Base-by-base conservation (phyloP, 345 rosid genomes). In the Alliaria petiolata region DNA sequence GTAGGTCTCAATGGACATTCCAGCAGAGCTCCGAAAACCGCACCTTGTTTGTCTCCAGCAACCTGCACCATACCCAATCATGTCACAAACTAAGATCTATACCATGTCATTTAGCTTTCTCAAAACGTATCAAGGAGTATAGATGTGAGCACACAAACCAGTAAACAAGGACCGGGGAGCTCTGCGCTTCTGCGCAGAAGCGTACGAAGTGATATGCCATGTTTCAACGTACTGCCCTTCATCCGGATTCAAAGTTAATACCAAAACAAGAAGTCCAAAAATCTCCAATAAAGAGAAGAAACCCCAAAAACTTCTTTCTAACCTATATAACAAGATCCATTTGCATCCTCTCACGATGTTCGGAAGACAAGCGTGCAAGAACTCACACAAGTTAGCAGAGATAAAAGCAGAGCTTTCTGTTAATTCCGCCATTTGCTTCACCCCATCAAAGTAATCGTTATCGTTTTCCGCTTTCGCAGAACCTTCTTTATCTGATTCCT, bases 171-270 rank as follows among this genome's bases (percentile, higher is more conserved):
- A 62, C 99, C 99, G 69, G 90, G 74, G 67, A 84, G 79, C 69
- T 81, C 88, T 43, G 85, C 78, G 39, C 97, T 95, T 74, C 81
- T 95, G 31, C 95, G 91, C 33, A 95, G 67, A 45, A 95, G 96
- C 0, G 99, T 95, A 47, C 91, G 99, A 7, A 95, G 89, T 63
- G 97, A 91, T 71, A 89, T 95, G 26, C 97, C 99, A 85, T 95
- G 93, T 81, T 86, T 95, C 81, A 83, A 79, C 75, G 97, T 89
- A 80, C 99, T 91, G 97, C 96, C 96, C 96, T 95, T 91, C 91
- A 91, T 80, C 86, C 62, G 61, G 86, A n/a, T n/a, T 31, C 79
- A 75, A 55, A 80, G 76, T 59, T 38, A 77, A 78, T 36, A 69
- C 31, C 68, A 60, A 79, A 80, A 76, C 22, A 26, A 65, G 3